phyloP scores from a whole-genome alignment of 2,329 filamentous ascomycete species.

The Alternaria sp. region DNA sequence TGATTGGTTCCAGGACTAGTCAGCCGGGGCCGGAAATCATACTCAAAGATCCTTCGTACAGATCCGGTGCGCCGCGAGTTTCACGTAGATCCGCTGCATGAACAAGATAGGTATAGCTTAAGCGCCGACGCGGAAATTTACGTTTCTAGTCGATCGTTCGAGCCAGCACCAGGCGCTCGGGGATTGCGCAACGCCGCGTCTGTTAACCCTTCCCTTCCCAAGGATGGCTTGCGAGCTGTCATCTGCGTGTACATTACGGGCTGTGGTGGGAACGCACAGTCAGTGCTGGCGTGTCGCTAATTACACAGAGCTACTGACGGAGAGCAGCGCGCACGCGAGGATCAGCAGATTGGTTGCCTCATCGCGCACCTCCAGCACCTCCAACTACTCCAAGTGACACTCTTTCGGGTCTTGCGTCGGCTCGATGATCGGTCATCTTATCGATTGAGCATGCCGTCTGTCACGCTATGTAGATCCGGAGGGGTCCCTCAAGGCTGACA shows the following conservation, averaged over 20 bases:
- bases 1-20: constrained; percentile 31
- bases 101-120: constrained; percentile 38
- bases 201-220: constrained; percentile 28
- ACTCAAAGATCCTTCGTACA: constrained; percentile 38
- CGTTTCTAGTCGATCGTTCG: constrained; percentile 40
- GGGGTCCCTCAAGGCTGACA: constrained; percentile 44
- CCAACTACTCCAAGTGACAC: constrained; percentile 32
- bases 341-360: constrained; percentile 21
- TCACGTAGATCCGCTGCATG: constrained; percentile 39
- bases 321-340: constrained; percentile 24
- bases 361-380: constrained; percentile 21
- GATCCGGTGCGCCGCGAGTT: constrained; percentile 44
- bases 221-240: constrained; percentile 20
- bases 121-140: constrained; percentile 44
- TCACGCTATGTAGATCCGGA: constrained; percentile 45
- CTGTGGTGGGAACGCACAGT: constrained; percentile 25
- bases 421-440: constrained; percentile 39
- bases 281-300: constrained; percentile 21
- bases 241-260: constrained; percentile 20
- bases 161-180: constrained; percentile 46
- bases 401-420: constrained; percentile 29
- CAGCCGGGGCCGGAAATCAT: constrained; percentile 33
- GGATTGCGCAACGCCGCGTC: constrained; percentile 48
- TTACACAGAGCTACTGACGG: constrained; percentile 19
- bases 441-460: constrained; percentile 47